A percentile compares a stretch with the other conserved stretches of the same genome.
Evolutionary conservation across 306 rosid species (phyloP).

Genomic region (Cyamopsis tetragonoloba): DNA sequence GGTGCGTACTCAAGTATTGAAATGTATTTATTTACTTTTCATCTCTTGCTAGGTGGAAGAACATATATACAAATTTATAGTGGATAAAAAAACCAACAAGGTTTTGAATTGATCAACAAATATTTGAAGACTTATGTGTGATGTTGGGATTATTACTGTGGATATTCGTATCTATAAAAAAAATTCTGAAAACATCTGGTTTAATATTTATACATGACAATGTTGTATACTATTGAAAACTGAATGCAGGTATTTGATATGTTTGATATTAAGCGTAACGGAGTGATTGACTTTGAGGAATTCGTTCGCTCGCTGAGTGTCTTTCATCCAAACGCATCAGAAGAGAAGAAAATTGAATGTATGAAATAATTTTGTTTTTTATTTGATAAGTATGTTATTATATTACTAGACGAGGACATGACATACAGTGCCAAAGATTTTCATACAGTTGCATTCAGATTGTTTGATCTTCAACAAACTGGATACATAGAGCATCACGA

Average conservation of each 20-base stretch:
- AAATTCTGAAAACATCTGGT: background rate
- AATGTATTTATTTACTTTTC: background rate
- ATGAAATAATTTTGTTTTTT: conserved; percentile 20
- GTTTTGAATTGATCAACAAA: background rate
- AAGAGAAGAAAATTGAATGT: conserved; percentile 60
- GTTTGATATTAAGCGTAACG: conserved; percentile 64
- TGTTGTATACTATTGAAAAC: background rate
- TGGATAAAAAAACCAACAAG: background rate
- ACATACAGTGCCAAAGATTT: background rate
- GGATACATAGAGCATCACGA: conserved; percentile 57
- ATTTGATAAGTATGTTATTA: too few relatives aligned
- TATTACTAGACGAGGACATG: background rate
- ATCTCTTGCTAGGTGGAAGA: background rate
- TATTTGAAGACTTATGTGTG: background rate
- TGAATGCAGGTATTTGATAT: conserved; percentile 62
- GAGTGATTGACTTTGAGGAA: conserved; percentile 70
- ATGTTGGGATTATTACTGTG: background rate
- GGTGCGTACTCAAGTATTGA: conserved; percentile 32
- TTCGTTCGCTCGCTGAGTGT: conserved; percentile 74
- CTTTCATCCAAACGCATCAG: conserved; percentile 64
- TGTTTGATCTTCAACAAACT: conserved; percentile 61
- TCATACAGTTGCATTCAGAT: conserved; percentile 63
- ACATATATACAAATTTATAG: background rate
- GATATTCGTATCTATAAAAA: background rate
- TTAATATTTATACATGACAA: background rate